phyloP scores from a whole-genome alignment of 2,329 filamentous ascomycete genomes.

The Blumeria graminis region DNA sequence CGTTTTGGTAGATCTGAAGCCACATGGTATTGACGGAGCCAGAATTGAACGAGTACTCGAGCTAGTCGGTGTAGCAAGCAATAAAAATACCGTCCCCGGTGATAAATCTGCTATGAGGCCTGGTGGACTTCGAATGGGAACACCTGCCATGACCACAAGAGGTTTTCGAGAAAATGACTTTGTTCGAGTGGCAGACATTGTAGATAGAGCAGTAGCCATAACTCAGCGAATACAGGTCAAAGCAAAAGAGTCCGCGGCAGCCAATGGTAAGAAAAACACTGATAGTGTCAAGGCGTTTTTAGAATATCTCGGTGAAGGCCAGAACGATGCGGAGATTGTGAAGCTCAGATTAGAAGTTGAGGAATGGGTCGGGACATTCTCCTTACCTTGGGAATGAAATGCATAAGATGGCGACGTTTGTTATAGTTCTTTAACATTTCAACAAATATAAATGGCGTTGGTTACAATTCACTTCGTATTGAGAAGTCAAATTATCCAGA shows the following conservation, averaged over 20 bases:
- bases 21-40: conserved; percentile 69
- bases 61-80: conserved; percentile 96
- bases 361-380: conserved; percentile 54
- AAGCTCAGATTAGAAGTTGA: conserved; percentile 52
- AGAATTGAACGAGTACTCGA: conserved; percentile 90
- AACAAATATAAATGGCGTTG: too few relatives aligned
- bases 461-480: too few relatives aligned
- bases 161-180: conserved; percentile 88
- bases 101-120: conserved; percentile 94
- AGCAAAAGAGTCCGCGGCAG: conserved; percentile 42
- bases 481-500: too few relatives aligned
- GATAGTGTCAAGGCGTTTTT: conserved; percentile 42
- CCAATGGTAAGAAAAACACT: conserved; percentile 39
- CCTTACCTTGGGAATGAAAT: conserved; percentile 35
- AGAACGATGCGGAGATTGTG: conserved; percentile 44
- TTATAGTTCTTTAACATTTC: too few relatives aligned
- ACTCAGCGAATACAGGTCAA: conserved; percentile 52
- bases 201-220: conserved; percentile 46
- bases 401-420: not conserved
- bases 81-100: conserved; percentile 97
- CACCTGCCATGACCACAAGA: conserved; percentile 89
- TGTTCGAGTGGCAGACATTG: conserved; percentile 78
- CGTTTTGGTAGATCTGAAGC: conserved; percentile 82
- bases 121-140: conserved; percentile 84
- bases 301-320: conserved; percentile 41